Percentiles rank a stretch among this genome's conserved stretches.
Conservation (phyloP, 192 early-diverging fungal genomes). For the Rhizophagus prolifer region DNA sequence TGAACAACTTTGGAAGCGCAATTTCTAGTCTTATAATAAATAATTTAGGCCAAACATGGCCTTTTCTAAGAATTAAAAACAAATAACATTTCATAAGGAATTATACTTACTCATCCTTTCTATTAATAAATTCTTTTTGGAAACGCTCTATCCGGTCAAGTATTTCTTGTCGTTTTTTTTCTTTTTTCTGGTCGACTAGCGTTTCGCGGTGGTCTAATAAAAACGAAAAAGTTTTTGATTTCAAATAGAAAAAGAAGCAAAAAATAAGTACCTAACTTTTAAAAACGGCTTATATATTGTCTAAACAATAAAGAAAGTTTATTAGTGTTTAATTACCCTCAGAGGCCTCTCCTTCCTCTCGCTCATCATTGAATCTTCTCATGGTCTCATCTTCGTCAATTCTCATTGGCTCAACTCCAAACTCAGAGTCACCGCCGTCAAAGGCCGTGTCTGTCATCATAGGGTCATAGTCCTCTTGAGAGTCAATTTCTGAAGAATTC, state of each 20-base stretch:
- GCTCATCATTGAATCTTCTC: slow-evolving; percentile 5
- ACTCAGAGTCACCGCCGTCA: slow-evolving; percentile 6
- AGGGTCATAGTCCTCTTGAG: slow-evolving; percentile 1
- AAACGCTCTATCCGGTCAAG: slow-evolving; percentile 48
- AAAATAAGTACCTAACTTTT: too few relatives aligned
- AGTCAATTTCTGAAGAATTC: slow-evolving; percentile 12
- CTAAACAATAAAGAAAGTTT: background rate
- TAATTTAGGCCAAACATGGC: background rate
- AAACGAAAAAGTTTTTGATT: background rate
- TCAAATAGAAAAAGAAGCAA: background rate
- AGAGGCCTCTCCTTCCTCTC: slow-evolving; percentile 34
- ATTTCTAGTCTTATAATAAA: background rate
- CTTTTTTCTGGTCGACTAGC: slow-evolving; percentile 29
- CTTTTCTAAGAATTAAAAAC: too few relatives aligned
- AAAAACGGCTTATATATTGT: background rate
- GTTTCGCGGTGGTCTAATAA: background rate
- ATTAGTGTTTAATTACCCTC: background rate
- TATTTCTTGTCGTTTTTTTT: slow-evolving; percentile 50
- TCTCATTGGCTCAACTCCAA: background rate
- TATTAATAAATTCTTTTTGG: slow-evolving; percentile 49
- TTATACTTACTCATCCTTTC: slow-evolving; percentile 49
- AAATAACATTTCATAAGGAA: background rate
- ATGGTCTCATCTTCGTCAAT: slow-evolving; percentile 10
- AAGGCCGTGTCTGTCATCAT: background rate
- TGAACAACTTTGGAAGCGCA: too few relatives aligned